phyloP scores from a whole-genome alignment of 495 filamentous ascomycete species.

The Aspergillus steynii region DNA sequence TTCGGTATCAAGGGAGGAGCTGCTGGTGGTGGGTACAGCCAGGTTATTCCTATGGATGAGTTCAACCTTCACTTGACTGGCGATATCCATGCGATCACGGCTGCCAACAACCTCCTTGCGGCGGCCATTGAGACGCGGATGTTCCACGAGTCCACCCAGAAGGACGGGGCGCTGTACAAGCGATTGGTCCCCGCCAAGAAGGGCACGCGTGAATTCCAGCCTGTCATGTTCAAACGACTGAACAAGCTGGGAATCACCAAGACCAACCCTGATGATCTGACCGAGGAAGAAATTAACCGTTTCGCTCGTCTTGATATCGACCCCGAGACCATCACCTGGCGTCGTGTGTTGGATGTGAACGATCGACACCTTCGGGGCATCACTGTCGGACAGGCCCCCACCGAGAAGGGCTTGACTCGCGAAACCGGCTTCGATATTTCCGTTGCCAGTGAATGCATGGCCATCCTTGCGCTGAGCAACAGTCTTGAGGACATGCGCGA shows the following conservation, averaged over 20 bases:
- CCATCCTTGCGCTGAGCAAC: slow-evolving; percentile 91
- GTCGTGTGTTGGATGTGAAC: slow-evolving; percentile 94
- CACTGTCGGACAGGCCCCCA: slow-evolving; percentile 80
- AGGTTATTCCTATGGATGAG: slow-evolving; percentile 99
- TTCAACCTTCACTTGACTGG: slow-evolving; percentile 98
- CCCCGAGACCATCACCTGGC: slow-evolving; percentile 95
- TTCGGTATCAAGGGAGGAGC: slow-evolving; percentile 99
- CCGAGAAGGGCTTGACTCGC: slow-evolving; percentile 83
- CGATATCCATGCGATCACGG: slow-evolving; percentile 96
- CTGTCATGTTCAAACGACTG: slow-evolving; percentile 86
- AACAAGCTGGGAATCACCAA: slow-evolving; percentile 96
- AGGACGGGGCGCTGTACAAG: slow-evolving; percentile 84
- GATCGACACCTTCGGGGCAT: slow-evolving; percentile 89
- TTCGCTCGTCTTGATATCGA: slow-evolving; percentile 96
- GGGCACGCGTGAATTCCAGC: slow-evolving; percentile 81
- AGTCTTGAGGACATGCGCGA: slow-evolving; percentile 88
- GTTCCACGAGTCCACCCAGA: slow-evolving; percentile 95
- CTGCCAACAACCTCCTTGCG: slow-evolving; percentile 97
- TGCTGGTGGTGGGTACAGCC: slow-evolving; percentile 94
- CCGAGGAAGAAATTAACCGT: slow-evolving; percentile 78
- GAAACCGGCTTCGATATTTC: slow-evolving; percentile 96
- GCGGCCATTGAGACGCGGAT: slow-evolving; percentile 97
- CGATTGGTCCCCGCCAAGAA: slow-evolving; percentile 88
- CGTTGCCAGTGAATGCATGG: slow-evolving; percentile 97
- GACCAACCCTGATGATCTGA: slow-evolving; percentile 87